These are phyloP conservation scores for Fomitopsis pinicola DNA, from an alignment of 1,284 basidiomycete genomes.

Conservation along the genomic window DNA sequence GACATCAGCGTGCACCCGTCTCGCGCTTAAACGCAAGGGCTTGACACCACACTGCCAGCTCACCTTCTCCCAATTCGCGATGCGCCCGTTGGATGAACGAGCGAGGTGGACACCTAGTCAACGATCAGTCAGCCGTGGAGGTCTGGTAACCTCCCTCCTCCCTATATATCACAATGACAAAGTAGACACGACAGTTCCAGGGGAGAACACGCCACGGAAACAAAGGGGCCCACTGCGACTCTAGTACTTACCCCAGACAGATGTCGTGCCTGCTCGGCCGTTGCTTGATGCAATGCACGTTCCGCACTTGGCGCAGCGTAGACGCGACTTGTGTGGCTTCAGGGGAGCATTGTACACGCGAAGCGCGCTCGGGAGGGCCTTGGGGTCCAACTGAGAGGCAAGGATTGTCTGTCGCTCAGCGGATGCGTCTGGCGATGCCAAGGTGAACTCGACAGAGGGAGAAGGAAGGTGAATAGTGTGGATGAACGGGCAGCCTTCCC, in stretches of 20 bases:
- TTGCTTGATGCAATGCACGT: slow-evolving; percentile 47
- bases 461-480: slow-evolving; percentile 54
- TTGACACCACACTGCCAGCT: neutral
- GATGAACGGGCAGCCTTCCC: slow-evolving; percentile 43
- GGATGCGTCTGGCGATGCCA: neutral
- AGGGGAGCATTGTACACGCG: slow-evolving; percentile 35
- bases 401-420: neutral
- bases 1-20: neutral
- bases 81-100: slow-evolving; percentile 42
- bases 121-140: neutral
- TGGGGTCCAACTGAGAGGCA: slow-evolving; percentile 7
- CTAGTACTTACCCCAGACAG: slow-evolving; percentile 44
- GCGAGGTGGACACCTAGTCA: slow-evolving; percentile 33
- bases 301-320: slow-evolving; percentile 58
- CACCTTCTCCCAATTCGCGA: slow-evolving; percentile 45
- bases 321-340: slow-evolving; percentile 55
- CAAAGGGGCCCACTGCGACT: neutral
- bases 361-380: slow-evolving; percentile 30
- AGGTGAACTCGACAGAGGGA: slow-evolving; percentile 47
- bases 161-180: too few relatives aligned
- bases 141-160: too few relatives aligned
- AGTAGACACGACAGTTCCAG: too few relatives aligned
- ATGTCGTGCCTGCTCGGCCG: slow-evolving; percentile 38
- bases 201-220: too few relatives aligned
- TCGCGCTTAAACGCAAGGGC: neutral